Evolutionary conservation across 179 eudicot species (phyloP).

Genomic region (Heliamphora pulchella): DNA sequence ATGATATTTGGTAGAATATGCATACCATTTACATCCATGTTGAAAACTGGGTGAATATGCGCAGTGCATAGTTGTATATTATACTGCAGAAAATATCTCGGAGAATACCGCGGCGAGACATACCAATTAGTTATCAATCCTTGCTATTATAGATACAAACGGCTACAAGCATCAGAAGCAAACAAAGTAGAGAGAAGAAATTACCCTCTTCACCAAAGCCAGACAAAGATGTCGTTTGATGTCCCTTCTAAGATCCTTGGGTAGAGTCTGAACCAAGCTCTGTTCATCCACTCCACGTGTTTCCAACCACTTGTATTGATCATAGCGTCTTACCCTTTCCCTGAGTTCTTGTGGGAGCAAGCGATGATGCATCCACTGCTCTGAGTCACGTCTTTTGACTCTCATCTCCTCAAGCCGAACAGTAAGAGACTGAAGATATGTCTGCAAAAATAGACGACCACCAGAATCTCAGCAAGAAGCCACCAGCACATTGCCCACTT

Average conservation of each 20-base stretch:
- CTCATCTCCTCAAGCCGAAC: slow-evolving; percentile 90
- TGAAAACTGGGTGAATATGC: not conserved
- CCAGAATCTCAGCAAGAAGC: slow-evolving; percentile 18
- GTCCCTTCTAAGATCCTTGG: slow-evolving; percentile 91
- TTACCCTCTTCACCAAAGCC: slow-evolving; percentile 66
- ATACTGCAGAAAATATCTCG: not conserved
- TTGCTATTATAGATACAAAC: not conserved
- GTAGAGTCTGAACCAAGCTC: slow-evolving; percentile 59
- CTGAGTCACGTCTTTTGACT: slow-evolving; percentile 82
- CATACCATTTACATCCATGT: not conserved
- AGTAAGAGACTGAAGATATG: slow-evolving; percentile 85
- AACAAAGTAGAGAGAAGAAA: slow-evolving; percentile 10
- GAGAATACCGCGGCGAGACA: not conserved
- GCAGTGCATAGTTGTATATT: not conserved
- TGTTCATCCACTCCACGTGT: slow-evolving; percentile 60
- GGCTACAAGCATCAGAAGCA: not conserved
- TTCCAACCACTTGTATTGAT: slow-evolving; percentile 94
- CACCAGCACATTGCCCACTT: slow-evolving; percentile 10
- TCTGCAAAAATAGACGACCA: slow-evolving; percentile 38
- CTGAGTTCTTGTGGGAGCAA: slow-evolving; percentile 67
- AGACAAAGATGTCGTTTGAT: slow-evolving; percentile 92
- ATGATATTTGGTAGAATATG: not conserved
- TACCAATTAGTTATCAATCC: not conserved
- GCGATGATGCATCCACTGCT: slow-evolving; percentile 98
- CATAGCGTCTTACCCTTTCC: slow-evolving; percentile 85